Evolutionary conservation across 23 red algal species (phyloP), one percentile per base, ranked within the genome.

Genomic region (Cyanidioschyzon merolae): DNA sequence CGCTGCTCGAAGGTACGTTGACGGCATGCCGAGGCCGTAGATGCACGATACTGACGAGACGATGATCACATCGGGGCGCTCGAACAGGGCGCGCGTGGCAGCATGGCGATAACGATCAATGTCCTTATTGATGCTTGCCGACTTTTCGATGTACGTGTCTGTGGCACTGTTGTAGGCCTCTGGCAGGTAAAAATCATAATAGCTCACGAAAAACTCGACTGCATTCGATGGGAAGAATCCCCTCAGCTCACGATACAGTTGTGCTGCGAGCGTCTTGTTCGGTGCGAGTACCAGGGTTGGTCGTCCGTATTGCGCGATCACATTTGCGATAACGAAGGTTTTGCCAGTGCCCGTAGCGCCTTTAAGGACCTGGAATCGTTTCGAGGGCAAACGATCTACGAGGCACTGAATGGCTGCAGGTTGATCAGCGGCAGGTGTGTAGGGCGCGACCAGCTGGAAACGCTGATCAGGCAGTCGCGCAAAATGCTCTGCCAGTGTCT

Each of bases 241-340:
- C 39, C 80, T 74, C 51, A 95, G 76, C 67, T 95, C 84, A 39
- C 76, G 84, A 41, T 68, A 88, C 74, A 95, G 58, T 39, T 95
- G 90, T 0, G 90, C 84, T 21, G 90, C 90, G 0, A 95, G 79
- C 38, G 90, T 95, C 68, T 95, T 95, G 81, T 95, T 95, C 39
- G 75, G 90, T 27, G 90, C 85, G 63, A 95, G 59, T 41, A 95
- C 68, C 0, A 95, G 83, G 38, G 90, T 89, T 45, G 90, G 90
- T 40, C 58, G 40, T 34, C 85, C 32, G n/a, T 58, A 68, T 16
- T 50, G 75, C 17, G 84, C 81, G 38, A 95, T 95, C 12, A 89
- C 57, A 58, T 83, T 88, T 37, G 90, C 90, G 84, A 95, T 88
- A 54, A 95, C 83, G 68, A 81, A 95, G 1, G 84, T 95, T 54